Base-by-base conservation (phyloP, 805 yeast species). In the Wickerhamiella shivajii region DNA sequence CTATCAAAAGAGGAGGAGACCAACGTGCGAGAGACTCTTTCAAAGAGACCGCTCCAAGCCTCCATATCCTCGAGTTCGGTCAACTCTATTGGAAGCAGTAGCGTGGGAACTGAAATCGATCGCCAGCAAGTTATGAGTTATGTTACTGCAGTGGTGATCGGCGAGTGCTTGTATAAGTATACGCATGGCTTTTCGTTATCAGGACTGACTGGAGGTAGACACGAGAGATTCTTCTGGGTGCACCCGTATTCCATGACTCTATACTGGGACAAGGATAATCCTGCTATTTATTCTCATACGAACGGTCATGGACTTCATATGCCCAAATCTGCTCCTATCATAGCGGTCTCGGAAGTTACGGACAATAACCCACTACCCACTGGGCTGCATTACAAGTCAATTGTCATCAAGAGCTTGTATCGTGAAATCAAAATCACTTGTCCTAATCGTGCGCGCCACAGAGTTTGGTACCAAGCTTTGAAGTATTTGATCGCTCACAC, bases 161-260 rank as follows among this genome's bases (percentile, higher is more conserved):
- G 98, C 33, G 97, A 87, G 51, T 81, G 74, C 43, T 60, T 85
- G 38, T 76, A 66, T 68, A 87, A 87, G 56, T 85, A 87, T 52
- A 81, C 76, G 53, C 72, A 92, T 39, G 77, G 84, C 10, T 61
- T 79, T 31, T 75, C 81, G 21, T 56, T 64, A 6, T 50, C 48
- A 31, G 65, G 77, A 1, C 65, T 81, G 14, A 69, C 87, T 0
- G 90, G 83, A 32, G 68, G 69, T 26, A 69, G 96, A 40, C 98
- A 87, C 50, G 90, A 77, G 50, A 67, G 96, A 43, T 87, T 71
- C 58, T 87, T 87, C 66, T 87, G 97, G 97, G 71, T 90, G 29
- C 93, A 87, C 56, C 97, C 97, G 3, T 84, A 85, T 53, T 76
- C 90, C 6, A 59, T 83, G 61, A 81, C 94, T 0, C 61, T 87